Percentiles rank a stretch among this genome's conserved stretches.
phyloP scores from a whole-genome alignment of 768 basidiomycete genomes.

The Phaeotremella skinneri region DNA sequence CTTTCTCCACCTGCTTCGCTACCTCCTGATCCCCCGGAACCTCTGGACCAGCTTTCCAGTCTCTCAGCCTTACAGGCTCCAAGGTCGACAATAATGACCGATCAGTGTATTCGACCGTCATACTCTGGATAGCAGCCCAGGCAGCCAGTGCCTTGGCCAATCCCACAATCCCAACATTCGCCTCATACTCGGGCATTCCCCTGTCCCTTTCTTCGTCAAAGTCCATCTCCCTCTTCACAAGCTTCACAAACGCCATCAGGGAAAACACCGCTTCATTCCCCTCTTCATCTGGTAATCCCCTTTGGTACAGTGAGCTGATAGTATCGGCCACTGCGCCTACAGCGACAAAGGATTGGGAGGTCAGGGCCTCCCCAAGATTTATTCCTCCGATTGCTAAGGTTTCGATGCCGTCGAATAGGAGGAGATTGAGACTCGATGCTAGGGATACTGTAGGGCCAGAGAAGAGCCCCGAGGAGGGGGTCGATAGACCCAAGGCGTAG shows the following conservation, averaged over 20 bases:
- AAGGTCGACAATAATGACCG: slow-evolving; percentile 65
- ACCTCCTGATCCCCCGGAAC: not conserved
- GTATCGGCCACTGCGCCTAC: slow-evolving; percentile 74
- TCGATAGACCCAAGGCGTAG: slow-evolving; percentile 4
- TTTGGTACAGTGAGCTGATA: slow-evolving; percentile 64
- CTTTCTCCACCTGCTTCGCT: not conserved
- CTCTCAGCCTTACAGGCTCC: slow-evolving; percentile 59
- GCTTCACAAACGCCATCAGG: slow-evolving; percentile 67
- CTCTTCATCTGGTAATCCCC: slow-evolving; percentile 61
- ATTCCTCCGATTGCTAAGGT: slow-evolving; percentile 3
- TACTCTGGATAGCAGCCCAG: slow-evolving; percentile 76
- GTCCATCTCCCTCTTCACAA: slow-evolving; percentile 76
- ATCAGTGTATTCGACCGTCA: slow-evolving; percentile 79
- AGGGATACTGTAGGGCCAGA: slow-evolving; percentile 4
- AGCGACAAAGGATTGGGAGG: slow-evolving; percentile 55
- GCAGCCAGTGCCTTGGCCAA: slow-evolving; percentile 65
- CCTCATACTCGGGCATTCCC: slow-evolving; percentile 60
- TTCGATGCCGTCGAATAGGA: slow-evolving; percentile 9
- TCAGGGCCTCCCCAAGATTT: slow-evolving; percentile 6
- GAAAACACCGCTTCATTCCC: slow-evolving; percentile 70
- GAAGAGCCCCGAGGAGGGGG: slow-evolving; percentile 1
- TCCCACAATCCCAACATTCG: slow-evolving; percentile 62
- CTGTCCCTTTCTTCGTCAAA: slow-evolving; percentile 58
- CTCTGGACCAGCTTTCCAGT: slow-evolving; percentile 23
- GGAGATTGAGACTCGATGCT: not conserved